phyloP scores from a whole-genome alignment of 78 protist species.

The Monosiga brevicollis region DNA sequence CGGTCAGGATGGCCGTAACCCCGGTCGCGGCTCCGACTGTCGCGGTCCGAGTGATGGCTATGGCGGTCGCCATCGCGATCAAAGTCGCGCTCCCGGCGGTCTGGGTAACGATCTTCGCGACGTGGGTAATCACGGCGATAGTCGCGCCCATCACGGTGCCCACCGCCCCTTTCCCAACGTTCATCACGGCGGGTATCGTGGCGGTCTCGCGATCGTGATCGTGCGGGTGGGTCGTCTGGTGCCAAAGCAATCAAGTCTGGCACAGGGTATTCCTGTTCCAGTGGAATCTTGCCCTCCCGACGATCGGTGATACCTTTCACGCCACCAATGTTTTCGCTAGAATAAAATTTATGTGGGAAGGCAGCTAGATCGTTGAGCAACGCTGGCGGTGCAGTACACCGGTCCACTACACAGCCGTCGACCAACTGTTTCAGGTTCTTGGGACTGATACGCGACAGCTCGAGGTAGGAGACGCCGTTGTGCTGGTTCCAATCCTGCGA shows the following conservation, averaged over 20 bases:
- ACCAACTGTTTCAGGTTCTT: not conserved
- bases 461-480: not conserved
- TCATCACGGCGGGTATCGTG: no score
- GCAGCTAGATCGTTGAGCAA: not conserved
- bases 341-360: no score
- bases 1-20: no score
- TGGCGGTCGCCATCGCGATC: not conserved
- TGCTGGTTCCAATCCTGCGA: not conserved
- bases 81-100: not conserved
- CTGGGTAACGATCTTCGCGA: not conserved
- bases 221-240: no score
- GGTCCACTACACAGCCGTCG: not conserved
- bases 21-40: no score
- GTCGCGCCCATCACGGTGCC: not conserved
- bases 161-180: no score
- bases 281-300: no score
- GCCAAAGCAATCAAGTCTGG: no score
- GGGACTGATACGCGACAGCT: not conserved
- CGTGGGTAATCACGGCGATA: not conserved
- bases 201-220: no score
- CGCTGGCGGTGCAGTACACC: not conserved
- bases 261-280: no score
- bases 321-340: no score
- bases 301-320: no score
- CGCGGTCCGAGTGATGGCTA: not conserved